Evolutionary conservation across 257 asterid species (phyloP).

Genomic region (Paulownia fortunei): DNA sequence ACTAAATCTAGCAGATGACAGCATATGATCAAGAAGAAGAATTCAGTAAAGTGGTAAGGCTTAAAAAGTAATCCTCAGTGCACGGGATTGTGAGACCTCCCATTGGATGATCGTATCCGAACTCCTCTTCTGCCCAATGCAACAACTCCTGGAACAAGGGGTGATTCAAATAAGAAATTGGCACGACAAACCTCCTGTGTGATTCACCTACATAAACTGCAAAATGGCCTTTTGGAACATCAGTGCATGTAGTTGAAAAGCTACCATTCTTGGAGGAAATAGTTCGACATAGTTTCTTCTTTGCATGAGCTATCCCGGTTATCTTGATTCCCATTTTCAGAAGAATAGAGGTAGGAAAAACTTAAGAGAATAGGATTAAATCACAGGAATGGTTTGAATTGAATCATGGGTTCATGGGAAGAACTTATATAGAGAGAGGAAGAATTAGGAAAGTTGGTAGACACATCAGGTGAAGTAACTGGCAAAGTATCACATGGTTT

Average conservation of each 20-base stretch:
- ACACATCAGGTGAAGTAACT: conserved; percentile 56
- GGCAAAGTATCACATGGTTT: conserved; percentile 68
- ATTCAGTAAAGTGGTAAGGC: conserved; percentile 35
- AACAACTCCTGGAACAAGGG: conserved; percentile 67
- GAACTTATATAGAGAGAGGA: conserved; percentile 15
- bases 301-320: conserved; percentile 60
- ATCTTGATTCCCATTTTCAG: conserved; percentile 52
- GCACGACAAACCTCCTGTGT: conserved; percentile 45
- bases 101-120: conserved; percentile 63
- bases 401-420: neutral
- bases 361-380: neutral
- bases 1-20: neutral
- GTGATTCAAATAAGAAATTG: conserved; percentile 54
- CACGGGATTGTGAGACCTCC: conserved; percentile 61
- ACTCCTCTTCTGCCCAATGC: conserved; percentile 68
- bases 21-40: conserved; percentile 39
- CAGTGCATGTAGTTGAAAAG: conserved; percentile 21
- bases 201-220: conserved; percentile 55
- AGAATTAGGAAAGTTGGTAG: conserved; percentile 44
- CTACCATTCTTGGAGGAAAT: conserved; percentile 49
- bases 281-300: conserved; percentile 51
- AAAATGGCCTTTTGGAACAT: conserved; percentile 56
- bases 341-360: neutral
- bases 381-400: neutral
- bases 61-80: conserved; percentile 50